phyloP scores from a whole-genome alignment of 148 eudicot species.

The Fallopia convolvulus region DNA sequence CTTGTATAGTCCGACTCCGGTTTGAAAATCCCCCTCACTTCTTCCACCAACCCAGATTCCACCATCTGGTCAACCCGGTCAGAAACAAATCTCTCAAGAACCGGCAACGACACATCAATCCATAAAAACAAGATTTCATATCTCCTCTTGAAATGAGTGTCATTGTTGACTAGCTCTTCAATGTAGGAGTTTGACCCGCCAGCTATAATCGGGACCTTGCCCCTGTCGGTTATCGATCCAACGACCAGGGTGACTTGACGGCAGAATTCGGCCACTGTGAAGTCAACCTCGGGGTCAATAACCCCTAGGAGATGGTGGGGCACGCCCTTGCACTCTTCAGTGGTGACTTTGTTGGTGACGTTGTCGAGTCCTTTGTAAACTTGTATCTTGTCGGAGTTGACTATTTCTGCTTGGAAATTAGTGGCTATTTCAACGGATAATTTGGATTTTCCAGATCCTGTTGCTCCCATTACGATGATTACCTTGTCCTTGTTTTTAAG shows the following conservation, averaged over 20 bases:
- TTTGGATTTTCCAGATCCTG: constrained; percentile 29
- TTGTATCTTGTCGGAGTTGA: constrained; percentile 36
- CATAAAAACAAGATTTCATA: constrained; percentile 20
- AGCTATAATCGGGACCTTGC: constrained; percentile 24
- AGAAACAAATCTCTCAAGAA: constrained; percentile 9
- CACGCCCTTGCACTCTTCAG: constrained; percentile 12
- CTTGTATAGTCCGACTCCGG: constrained; percentile 13
- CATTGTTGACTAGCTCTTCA: constrained; percentile 20
- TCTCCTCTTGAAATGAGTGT: background rate
- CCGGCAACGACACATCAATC: constrained; percentile 17
- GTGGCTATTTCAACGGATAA: constrained; percentile 23
- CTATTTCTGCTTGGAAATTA: constrained; percentile 16
- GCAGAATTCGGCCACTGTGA: constrained; percentile 17
- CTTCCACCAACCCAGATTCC: constrained; percentile 19
- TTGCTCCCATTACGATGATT: constrained; percentile 30
- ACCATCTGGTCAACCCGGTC: constrained; percentile 32
- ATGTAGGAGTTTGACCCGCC: constrained; percentile 34
- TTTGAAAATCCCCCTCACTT: constrained; percentile 17
- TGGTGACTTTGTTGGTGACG: constrained; percentile 28
- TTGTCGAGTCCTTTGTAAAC: constrained; percentile 31
- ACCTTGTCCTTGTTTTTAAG: constrained; percentile 18
- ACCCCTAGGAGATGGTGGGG: constrained; percentile 29
- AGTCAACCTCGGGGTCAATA: constrained; percentile 16
- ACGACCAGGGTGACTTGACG: background rate
- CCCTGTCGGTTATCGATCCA: background rate